Evolutionary conservation across 2,329 filamentous ascomycete genomes (phyloP).

Genomic region (Colletotrichum eremochloae): DNA sequence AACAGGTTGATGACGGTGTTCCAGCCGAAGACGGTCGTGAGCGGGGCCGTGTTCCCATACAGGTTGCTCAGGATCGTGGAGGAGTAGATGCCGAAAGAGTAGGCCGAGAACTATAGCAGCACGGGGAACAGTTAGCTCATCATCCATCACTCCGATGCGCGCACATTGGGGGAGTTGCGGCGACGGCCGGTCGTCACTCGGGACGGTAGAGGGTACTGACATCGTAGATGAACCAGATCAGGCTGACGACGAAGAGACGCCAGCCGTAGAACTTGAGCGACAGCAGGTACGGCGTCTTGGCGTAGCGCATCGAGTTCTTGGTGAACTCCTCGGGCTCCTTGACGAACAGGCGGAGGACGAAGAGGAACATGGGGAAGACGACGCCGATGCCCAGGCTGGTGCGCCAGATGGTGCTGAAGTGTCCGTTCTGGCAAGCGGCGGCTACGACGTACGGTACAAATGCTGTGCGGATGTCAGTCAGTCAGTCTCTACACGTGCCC

Average conservation of each 20-base stretch:
- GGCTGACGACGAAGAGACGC: conserved; percentile 75
- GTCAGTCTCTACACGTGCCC: too few species aligned
- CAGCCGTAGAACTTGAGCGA: conserved; percentile 78
- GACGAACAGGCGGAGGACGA: conserved; percentile 79
- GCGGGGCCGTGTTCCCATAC: conserved; percentile 67
- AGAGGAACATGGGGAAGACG: conserved; percentile 79
- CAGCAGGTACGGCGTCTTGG: conserved; percentile 67
- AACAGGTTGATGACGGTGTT: conserved; percentile 90
- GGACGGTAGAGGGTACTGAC: conserved; percentile 53
- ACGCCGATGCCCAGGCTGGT: conserved; percentile 83
- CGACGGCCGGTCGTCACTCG: background rate
- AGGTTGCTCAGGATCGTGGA: conserved; percentile 78
- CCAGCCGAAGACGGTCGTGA: conserved; percentile 89
- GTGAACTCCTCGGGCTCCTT: conserved; percentile 85
- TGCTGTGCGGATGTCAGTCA: background rate
- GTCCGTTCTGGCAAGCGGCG: conserved; percentile 68
- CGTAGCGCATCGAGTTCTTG: conserved; percentile 75
- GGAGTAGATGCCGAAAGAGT: conserved; percentile 89
- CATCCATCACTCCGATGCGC: too few species aligned
- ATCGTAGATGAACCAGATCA: conserved; percentile 90
- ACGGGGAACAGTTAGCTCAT: background rate
- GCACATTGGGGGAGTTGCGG: background rate
- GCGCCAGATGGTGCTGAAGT: conserved; percentile 84
- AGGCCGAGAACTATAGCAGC: conserved; percentile 74
- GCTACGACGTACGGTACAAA: conserved; percentile 61